These are phyloP conservation scores for Phytopythium helicoides DNA, from an alignment of 352 stramenopile species.

Conservation along the genomic window DNA sequence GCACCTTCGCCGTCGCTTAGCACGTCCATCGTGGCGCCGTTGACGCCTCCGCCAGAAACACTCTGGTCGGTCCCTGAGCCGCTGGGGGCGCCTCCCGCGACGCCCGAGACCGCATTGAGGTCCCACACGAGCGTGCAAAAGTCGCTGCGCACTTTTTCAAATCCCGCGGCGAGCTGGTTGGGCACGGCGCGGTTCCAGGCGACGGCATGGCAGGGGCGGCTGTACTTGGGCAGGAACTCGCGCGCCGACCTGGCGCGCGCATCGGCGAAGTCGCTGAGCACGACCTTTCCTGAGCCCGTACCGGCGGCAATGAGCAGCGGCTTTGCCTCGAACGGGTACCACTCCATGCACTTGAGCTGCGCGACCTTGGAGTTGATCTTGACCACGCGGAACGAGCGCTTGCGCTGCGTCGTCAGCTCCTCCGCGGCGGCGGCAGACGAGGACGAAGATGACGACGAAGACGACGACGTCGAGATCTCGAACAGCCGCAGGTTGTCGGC, in stretches of 20 bases:
- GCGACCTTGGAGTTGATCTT: conserved; percentile 75
- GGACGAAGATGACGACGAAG: conserved; percentile 1
- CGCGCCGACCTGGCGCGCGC: conserved; percentile 53
- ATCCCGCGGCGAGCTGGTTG: conserved; percentile 77
- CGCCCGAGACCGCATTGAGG: conserved; percentile 42
- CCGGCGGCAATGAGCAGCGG: conserved; percentile 73
- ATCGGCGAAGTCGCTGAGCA: conserved; percentile 83
- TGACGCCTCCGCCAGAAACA: not conserved
- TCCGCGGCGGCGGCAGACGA: conserved; percentile 5
- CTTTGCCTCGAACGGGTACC: conserved; percentile 75
- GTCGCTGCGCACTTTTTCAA: conserved; percentile 86
- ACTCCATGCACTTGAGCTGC: conserved; percentile 84
- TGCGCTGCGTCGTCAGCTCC: conserved; percentile 65
- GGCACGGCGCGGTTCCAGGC: conserved; percentile 76
- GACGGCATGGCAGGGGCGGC: conserved; percentile 76
- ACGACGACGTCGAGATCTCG: conserved; percentile 46
- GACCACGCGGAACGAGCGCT: conserved; percentile 78
- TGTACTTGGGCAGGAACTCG: conserved; percentile 83
- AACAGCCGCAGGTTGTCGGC: conserved; percentile 84
- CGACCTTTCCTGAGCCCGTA: conserved; percentile 72
- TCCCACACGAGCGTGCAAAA: conserved; percentile 87
- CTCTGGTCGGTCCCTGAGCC: not conserved
- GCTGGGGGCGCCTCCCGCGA: not conserved
- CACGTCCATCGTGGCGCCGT: conserved; percentile 22
- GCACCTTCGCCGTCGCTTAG: conserved; percentile 23